These are phyloP conservation scores for Vigna radiata DNA, from an alignment of 306 rosid species.

Conservation along the genomic window DNA sequence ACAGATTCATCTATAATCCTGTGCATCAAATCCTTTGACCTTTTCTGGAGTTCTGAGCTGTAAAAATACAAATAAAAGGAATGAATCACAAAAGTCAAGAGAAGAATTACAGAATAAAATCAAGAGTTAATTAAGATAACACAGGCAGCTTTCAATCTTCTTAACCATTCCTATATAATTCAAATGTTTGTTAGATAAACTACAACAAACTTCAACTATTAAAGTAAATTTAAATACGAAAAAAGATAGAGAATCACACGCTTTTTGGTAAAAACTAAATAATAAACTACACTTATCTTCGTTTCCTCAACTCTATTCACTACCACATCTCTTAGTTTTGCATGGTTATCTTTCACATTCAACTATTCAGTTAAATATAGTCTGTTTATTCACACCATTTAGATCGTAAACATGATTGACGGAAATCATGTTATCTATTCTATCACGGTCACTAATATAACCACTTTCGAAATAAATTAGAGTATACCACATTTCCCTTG, in stretches of 20 bases:
- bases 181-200: slow-evolving; percentile 14
- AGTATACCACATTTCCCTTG: not conserved
- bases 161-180: not conserved
- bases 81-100: slow-evolving; percentile 15
- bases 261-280: slow-evolving; percentile 11
- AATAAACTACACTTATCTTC: not conserved
- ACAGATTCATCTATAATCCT: slow-evolving; percentile 71
- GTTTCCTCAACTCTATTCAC: slow-evolving; percentile 1
- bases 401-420: not conserved
- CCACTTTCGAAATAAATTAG: slow-evolving; percentile 6
- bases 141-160: slow-evolving; percentile 6
- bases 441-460: not conserved
- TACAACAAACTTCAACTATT: not conserved
- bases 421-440: not conserved
- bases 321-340: no score
- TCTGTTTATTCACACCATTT: not conserved
- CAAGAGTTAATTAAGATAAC: not conserved
- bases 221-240: slow-evolving; percentile 7
- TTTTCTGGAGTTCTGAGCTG: slow-evolving; percentile 72
- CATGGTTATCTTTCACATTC: no score
- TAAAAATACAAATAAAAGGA: slow-evolving; percentile 28
- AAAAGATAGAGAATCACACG: not conserved
- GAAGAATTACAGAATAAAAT: not conserved
- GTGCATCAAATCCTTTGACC: slow-evolving; percentile 66
- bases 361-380: no score